Conservation (phyloP, 441 rosid genomes). For the Lepidium campestre region DNA sequence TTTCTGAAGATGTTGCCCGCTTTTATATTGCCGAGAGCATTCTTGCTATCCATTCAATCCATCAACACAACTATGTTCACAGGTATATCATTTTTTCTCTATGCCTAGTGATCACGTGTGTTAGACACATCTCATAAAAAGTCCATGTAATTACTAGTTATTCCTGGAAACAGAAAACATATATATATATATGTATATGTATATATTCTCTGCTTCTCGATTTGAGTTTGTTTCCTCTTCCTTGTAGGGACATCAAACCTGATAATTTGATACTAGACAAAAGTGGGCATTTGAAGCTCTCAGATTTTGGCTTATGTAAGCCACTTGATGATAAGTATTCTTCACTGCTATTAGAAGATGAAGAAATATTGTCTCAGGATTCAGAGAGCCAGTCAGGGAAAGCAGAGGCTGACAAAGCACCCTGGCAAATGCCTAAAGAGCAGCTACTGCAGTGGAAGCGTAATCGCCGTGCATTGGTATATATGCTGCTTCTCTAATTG, state of each 20-base stretch:
- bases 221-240: conserved; percentile 25
- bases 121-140: not conserved
- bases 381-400: conserved; percentile 38
- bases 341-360: conserved; percentile 64
- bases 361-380: conserved; percentile 49
- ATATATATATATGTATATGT: not conserved
- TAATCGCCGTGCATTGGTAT: conserved; percentile 91
- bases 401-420: conserved; percentile 43
- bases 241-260: conserved; percentile 83
- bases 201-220: conserved; percentile 5
- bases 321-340: conserved; percentile 89
- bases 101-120: conserved; percentile 2
- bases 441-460: conserved; percentile 81
- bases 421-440: conserved; percentile 90
- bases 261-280: conserved; percentile 87
- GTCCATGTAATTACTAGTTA: not conserved
- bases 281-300: conserved; percentile 94
- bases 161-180: not conserved
- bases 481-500: conserved; percentile 9
- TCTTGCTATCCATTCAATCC: conserved; percentile 90
- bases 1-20: conserved; percentile 81
- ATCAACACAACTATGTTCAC: conserved; percentile 83
- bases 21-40: conserved; percentile 95
- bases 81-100: conserved; percentile 41
- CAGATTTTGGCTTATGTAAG: conserved; percentile 97